phyloP scores from a whole-genome alignment of 371 early-diverging fungal genomes.

The Mycotypha africana region DNA sequence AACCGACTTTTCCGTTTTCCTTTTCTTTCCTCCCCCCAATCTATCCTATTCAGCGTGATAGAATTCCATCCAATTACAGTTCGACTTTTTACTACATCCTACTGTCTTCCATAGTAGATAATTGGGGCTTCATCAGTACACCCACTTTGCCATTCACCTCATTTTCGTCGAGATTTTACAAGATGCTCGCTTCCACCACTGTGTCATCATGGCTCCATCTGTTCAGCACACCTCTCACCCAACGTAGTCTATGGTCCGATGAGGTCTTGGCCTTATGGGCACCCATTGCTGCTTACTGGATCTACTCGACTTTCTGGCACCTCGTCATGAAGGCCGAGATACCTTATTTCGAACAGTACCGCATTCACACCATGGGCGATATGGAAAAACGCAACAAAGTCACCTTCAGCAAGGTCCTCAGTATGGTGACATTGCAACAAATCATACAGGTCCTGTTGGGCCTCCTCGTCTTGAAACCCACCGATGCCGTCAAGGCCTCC shows the following conservation, averaged over 20 bases:
- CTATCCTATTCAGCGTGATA: no score
- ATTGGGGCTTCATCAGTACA: no score
- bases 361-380: slow-evolving; percentile 63
- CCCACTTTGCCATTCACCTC: no score
- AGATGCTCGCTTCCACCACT: no score
- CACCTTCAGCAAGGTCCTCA: slow-evolving; percentile 45
- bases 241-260: slow-evolving; percentile 47
- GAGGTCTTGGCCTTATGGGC: slow-evolving; percentile 54
- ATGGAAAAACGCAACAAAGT: slow-evolving; percentile 59
- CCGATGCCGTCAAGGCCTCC: slow-evolving; percentile 18
- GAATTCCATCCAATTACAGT: no score
- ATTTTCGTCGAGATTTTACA: no score
- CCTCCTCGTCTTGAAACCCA: slow-evolving; percentile 16
- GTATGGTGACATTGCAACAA: slow-evolving; percentile 55
- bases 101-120: no score
- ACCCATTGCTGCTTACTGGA: slow-evolving; percentile 67
- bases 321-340: slow-evolving; percentile 51
- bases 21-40: no score
- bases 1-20: no score
- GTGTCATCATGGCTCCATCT: no score
- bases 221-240: no score
- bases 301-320: slow-evolving; percentile 60
- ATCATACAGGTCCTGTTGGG: slow-evolving; percentile 40
- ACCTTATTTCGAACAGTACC: slow-evolving; percentile 66
- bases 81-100: no score